These are phyloP conservation scores for Plantago major DNA, from an alignment of 257 asterid species.

Conservation along the genomic window DNA sequence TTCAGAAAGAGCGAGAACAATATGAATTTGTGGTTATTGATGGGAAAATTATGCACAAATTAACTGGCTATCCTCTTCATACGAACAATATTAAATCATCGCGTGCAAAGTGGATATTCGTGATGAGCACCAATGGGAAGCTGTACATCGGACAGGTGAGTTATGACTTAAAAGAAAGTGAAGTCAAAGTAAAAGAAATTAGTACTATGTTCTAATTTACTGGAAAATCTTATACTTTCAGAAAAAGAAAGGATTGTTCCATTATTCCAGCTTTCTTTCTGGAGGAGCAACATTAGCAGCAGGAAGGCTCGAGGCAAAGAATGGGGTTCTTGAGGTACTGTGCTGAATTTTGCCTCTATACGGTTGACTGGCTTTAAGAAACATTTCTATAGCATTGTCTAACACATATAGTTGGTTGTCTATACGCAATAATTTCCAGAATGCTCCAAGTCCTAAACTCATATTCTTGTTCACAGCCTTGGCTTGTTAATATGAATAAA, in stretches of 20 bases:
- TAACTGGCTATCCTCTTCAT: constrained; percentile 32
- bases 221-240: too few species aligned
- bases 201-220: too few species aligned
- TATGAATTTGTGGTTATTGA: constrained; percentile 40
- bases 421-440: too few species aligned
- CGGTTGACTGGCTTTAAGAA: neutral
- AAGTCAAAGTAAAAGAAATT: too few species aligned
- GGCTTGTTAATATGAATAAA: too few species aligned
- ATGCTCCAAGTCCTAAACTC: too few species aligned
- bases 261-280: constrained; percentile 38
- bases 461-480: too few species aligned
- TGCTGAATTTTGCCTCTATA: neutral
- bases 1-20: constrained; percentile 44
- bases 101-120: constrained; percentile 47
- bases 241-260: constrained; percentile 28
- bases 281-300: constrained; percentile 58
- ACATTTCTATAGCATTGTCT: neutral
- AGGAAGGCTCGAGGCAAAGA: constrained; percentile 42
- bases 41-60: constrained; percentile 37
- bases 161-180: too few species aligned
- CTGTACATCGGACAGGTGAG: constrained; percentile 37
- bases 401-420: too few species aligned
- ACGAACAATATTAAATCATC: constrained; percentile 28
- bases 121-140: constrained; percentile 38
- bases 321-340: constrained; percentile 36